Conservation (phyloP, 2,329 filamentous ascomycete species). For the Colletotrichum truncatum region DNA sequence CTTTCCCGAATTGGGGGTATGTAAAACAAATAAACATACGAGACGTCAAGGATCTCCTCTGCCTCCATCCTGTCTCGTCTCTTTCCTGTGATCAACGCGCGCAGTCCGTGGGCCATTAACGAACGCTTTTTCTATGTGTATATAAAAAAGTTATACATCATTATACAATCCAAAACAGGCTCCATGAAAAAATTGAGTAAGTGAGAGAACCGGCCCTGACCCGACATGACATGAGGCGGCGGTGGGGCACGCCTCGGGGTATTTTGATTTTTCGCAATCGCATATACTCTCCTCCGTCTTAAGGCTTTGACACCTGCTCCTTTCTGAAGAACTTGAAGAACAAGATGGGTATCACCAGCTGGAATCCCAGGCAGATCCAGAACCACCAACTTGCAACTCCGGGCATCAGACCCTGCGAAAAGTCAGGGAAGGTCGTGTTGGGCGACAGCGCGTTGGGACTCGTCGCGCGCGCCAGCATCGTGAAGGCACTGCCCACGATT, state of each 20-base stretch:
- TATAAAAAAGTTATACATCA: slow-evolving; percentile 24
- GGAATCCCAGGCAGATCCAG: slow-evolving; percentile 67
- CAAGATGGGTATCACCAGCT: slow-evolving; percentile 66
- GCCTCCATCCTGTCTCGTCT: too few relatives aligned
- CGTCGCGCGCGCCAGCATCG: slow-evolving; percentile 68
- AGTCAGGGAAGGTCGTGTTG: slow-evolving; percentile 69
- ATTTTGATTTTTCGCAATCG: slow-evolving; percentile 26
- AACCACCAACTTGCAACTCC: slow-evolving; percentile 63
- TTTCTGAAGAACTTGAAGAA: slow-evolving; percentile 66
- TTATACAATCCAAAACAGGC: slow-evolving; percentile 27
- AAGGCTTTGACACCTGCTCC: slow-evolving; percentile 66
- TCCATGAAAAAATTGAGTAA: slow-evolving; percentile 16
- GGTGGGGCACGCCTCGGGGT: slow-evolving; percentile 8
- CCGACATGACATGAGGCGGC: slow-evolving; percentile 24
- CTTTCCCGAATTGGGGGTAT: too few relatives aligned
- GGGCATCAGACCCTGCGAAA: slow-evolving; percentile 56
- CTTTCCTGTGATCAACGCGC: too few relatives aligned
- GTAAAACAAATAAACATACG: too few relatives aligned
- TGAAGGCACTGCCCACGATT: slow-evolving; percentile 68
- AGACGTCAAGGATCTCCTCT: too few relatives aligned
- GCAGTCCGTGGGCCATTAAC: slow-evolving; percentile 21
- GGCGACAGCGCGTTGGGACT: slow-evolving; percentile 70
- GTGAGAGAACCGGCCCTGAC: slow-evolving; percentile 25
- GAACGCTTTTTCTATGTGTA: slow-evolving; percentile 21
- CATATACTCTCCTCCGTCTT: slow-evolving; percentile 19